Evolutionary conservation across 192 early-diverging fungal species (phyloP).

Genomic region (Linnemannia schmuckeri): DNA sequence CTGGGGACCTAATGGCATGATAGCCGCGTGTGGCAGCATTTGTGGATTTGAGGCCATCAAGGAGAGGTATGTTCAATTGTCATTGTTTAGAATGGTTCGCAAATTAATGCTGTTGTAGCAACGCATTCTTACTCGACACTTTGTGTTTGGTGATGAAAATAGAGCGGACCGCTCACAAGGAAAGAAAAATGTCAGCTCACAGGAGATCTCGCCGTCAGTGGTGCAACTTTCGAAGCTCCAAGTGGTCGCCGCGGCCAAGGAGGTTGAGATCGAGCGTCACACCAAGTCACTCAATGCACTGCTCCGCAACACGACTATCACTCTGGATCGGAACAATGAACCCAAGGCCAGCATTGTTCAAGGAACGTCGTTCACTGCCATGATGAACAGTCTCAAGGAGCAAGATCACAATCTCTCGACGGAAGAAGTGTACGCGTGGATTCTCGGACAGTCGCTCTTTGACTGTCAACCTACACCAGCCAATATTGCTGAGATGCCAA

Average conservation of each 20-base stretch:
- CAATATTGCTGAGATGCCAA: conserved; percentile 19
- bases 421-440: conserved; percentile 52
- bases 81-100: background rate
- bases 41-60: conserved; percentile 28
- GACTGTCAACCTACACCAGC: conserved; percentile 26
- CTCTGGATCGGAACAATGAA: conserved; percentile 20
- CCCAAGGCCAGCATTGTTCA: conserved; percentile 31
- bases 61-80: conserved; percentile 30
- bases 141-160: background rate
- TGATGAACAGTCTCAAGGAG: conserved; percentile 41
- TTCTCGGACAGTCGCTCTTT: conserved; percentile 39
- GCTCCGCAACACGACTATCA: conserved; percentile 24
- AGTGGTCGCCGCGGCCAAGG: conserved; percentile 11
- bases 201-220: conserved; percentile 9
- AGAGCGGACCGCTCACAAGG: background rate
- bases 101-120: background rate
- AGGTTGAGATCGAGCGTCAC: conserved; percentile 21
- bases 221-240: conserved; percentile 25
- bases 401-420: conserved; percentile 24
- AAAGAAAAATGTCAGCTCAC: background rate
- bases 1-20: conserved; percentile 83
- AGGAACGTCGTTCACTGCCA: conserved; percentile 33
- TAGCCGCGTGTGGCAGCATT: conserved; percentile 69
- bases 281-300: conserved; percentile 31
- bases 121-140: background rate